Evolutionary conservation across 2,329 filamentous ascomycete genomes (phyloP).

Genomic region (Penicillium sp.): DNA sequence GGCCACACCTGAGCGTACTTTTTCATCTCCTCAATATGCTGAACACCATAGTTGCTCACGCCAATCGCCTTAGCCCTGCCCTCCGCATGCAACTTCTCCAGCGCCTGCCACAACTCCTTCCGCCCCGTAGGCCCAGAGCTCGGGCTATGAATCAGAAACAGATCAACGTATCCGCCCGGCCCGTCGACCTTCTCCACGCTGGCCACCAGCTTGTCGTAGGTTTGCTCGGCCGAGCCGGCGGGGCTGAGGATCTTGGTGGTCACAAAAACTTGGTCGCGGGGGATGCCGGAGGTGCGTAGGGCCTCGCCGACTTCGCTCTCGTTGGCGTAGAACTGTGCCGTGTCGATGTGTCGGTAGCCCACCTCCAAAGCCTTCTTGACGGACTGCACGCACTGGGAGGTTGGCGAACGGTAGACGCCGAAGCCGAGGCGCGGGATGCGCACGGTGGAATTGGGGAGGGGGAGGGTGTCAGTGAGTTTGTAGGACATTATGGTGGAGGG

Average conservation of each 20-base stretch:
- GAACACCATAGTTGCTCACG: slow-evolving; percentile 71
- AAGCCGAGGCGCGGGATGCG: slow-evolving; percentile 70
- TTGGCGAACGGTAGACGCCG: slow-evolving; percentile 66
- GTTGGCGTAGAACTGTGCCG: slow-evolving; percentile 70
- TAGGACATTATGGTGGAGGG: slow-evolving; percentile 34
- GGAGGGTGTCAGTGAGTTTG: slow-evolving; percentile 51
- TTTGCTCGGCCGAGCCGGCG: slow-evolving; percentile 57
- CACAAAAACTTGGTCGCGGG: slow-evolving; percentile 61
- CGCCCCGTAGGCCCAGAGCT: slow-evolving; percentile 57
- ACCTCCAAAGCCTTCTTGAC: slow-evolving; percentile 58
- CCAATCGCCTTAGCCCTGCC: slow-evolving; percentile 68
- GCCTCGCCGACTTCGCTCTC: slow-evolving; percentile 68
- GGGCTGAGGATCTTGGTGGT: slow-evolving; percentile 69
- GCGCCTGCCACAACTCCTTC: slow-evolving; percentile 65
- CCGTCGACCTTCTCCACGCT: slow-evolving; percentile 66
- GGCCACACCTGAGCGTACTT: slow-evolving; percentile 66
- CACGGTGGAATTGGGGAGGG: slow-evolving; percentile 53
- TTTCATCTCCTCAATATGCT: slow-evolving; percentile 70
- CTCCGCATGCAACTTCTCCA: slow-evolving; percentile 63
- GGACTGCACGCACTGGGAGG: slow-evolving; percentile 58
- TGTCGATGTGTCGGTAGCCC: slow-evolving; percentile 59
- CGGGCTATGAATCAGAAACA: slow-evolving; percentile 71
- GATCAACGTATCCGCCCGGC: slow-evolving; percentile 65
- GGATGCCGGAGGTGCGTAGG: slow-evolving; percentile 58
- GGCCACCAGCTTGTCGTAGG: slow-evolving; percentile 60